These are phyloP conservation scores for Naematelia encephala DNA, from an alignment of 768 basidiomycete species.

Conservation along the genomic window DNA sequence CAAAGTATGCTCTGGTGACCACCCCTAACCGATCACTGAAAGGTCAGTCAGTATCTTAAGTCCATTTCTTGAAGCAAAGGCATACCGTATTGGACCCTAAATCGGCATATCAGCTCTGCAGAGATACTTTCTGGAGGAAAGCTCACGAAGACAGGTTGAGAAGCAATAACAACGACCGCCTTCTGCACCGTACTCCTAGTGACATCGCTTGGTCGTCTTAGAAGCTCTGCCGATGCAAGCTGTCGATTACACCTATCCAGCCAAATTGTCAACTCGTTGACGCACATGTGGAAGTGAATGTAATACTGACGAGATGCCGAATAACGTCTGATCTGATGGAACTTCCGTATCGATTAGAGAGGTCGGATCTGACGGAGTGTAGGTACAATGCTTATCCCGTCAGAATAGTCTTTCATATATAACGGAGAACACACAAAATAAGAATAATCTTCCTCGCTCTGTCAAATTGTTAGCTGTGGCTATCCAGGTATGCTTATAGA, in stretches of 20 bases:
- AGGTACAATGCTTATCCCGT: conserved; percentile 43
- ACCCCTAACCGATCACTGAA: conserved; percentile 85
- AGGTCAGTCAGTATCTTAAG: background rate
- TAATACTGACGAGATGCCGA: conserved; percentile 82
- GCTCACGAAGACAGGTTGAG: conserved; percentile 52
- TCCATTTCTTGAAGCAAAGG: no score
- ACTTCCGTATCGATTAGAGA: conserved; percentile 33
- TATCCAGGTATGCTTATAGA: background rate
- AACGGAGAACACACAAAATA: conserved; percentile 62
- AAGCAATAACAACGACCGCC: conserved; percentile 87
- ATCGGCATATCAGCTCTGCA: conserved; percentile 4
- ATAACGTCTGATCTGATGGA: conserved; percentile 63
- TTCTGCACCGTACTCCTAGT: conserved; percentile 97
- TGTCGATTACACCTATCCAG: conserved; percentile 82
- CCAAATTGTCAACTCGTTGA: background rate
- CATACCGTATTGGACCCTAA: conserved; percentile 77
- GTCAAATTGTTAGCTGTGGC: conserved; percentile 12
- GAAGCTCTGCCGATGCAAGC: conserved; percentile 71
- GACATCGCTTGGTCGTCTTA: conserved; percentile 72
- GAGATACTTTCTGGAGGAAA: background rate
- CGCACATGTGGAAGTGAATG: background rate
- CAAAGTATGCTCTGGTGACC: conserved; percentile 85
- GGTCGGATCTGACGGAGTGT: conserved; percentile 23
- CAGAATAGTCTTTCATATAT: background rate
- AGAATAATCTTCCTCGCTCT: conserved; percentile 90